Percentiles rank a stretch among this genome's conserved stretches.
Conservation (phyloP, 78 protist species). For the Cavenderia fasciculata region DNA sequence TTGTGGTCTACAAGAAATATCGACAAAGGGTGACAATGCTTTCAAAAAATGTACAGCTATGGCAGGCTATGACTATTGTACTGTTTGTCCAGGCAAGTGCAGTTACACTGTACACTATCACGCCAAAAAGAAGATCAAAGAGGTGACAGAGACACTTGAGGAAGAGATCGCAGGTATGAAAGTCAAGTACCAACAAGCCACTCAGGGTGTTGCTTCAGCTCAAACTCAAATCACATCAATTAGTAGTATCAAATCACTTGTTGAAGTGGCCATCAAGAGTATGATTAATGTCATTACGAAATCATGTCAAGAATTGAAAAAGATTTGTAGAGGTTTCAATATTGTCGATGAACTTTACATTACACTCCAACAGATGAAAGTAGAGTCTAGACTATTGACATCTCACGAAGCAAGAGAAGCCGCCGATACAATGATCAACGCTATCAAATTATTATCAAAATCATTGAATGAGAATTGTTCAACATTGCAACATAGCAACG, state of each 20-base stretch:
- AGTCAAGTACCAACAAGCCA: background rate
- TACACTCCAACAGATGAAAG: constrained; percentile 9
- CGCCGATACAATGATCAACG: constrained; percentile 1
- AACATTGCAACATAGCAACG: too few species aligned
- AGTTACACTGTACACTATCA: background rate
- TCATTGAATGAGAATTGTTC: too few species aligned
- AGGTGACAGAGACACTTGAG: background rate
- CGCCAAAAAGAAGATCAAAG: background rate
- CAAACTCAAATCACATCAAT: background rate
- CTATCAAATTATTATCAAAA: background rate
- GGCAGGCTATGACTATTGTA: background rate
- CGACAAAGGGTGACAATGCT: constrained; percentile 7
- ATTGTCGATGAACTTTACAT: background rate
- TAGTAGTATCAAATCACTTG: background rate
- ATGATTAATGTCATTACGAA: background rate
- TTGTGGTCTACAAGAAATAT: background rate
- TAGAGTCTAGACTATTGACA: constrained; percentile 1
- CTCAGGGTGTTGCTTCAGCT: background rate
- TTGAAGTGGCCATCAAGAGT: background rate
- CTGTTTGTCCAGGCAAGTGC: background rate
- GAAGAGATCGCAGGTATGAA: background rate
- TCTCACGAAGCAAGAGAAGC: constrained; percentile 26
- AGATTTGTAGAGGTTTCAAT: constrained; percentile 33
- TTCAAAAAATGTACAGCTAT: background rate
- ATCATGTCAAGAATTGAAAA: background rate